Evolutionary conservation across 345 rosid species (phyloP), one percentile per base, ranked within the genome.

Genomic region (Mallotus nudiflorus): DNA sequence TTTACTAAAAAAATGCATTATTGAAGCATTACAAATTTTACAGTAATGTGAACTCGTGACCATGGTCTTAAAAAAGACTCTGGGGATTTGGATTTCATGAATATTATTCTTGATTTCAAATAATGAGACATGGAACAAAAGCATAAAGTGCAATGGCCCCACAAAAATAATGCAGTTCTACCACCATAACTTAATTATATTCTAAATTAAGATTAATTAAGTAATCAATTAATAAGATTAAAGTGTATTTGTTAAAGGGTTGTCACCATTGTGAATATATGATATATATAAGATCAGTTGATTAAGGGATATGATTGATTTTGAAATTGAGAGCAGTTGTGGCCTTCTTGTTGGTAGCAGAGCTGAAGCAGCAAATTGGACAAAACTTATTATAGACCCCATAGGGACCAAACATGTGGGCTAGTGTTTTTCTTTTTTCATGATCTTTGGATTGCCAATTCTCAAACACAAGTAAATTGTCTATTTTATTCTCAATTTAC

Each of bases 11-110:
- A 33, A 33, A 33, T 33, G 37, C 3, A 33, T 33, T 33, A 33
- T 33, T 42, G 11, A 42, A 11, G 61, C 59, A 53, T 11, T 12
- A 9, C 29, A 59, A 25, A n/a, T n/a, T n/a, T n/a, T n/a, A n/a
- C n/a, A n/a, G 52, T 1, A n/a, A 62, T 25, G 27, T 67, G 70
- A 67, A 37, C 70, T 51, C 56, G 54, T 46, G 59, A 49, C 44
- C 33, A 9, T 67, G 57, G 31, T 28, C 54, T 28, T n/a, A 19
- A 27, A n/a, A 64, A 52, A 37, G n/a, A 1, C 6, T 33, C 29
- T 66, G 10, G 28, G 42, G 46, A 13, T 50, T 66, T 53, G 57
- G 46, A 39, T 53, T 67, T 37, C 15, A 35, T 6, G 20, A 5
- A 12, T 10, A 28, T 51, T 37, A 52, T 66, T 54, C 46, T 52